Base-by-base conservation (phyloP, 495 filamentous ascomycete species). In the Xylaria scruposa region DNA sequence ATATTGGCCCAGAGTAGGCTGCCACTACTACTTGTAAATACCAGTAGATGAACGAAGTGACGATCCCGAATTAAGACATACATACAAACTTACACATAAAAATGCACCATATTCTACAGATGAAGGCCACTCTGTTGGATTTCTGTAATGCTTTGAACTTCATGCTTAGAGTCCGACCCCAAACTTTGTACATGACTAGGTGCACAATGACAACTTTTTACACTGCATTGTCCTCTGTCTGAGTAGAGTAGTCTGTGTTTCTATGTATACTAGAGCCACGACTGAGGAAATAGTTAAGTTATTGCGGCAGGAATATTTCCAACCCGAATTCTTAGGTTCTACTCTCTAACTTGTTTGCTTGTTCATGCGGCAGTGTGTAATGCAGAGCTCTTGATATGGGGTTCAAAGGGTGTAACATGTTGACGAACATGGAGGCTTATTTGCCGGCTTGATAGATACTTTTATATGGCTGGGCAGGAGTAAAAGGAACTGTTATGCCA, bases 151-250 rank as follows among this genome's bases (percentile, higher is more conserved):
- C 21, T 64, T 64, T 49, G 3, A 31, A 15, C 19, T 19, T 8
- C n/a, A 13, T 24, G 0, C 26, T 31, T 44, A n/a, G 38, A 4
- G 24, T 17, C 31, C 6, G 3, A 47, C 26, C 2, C 29, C 4
- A 17, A 24, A 38, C 1, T 15, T 24, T 15, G 3, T 46, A 63
- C 13, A 44, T 63, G 46, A 3, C 4, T 1, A n/a, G 53, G 26
- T 56, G 26, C 53, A 56, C 15, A 46, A 46, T 63, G 33, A 42
- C n/a, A 38, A 29, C n/a, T 44, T 44, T 46, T 46, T 40, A 63
- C 17, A 56, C 3, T 56, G 4, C 9, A 15, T 54, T 54, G 4
- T 54, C 26, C 1, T 24, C 49, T 17, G 5, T 4, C 0, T 17
- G 4, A 47, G 44, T 19, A 47, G 6, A 15, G 6, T 8, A 4